phyloP scores from a whole-genome alignment of 2,329 filamentous ascomycete genomes.

The Gremmenia infestans region DNA sequence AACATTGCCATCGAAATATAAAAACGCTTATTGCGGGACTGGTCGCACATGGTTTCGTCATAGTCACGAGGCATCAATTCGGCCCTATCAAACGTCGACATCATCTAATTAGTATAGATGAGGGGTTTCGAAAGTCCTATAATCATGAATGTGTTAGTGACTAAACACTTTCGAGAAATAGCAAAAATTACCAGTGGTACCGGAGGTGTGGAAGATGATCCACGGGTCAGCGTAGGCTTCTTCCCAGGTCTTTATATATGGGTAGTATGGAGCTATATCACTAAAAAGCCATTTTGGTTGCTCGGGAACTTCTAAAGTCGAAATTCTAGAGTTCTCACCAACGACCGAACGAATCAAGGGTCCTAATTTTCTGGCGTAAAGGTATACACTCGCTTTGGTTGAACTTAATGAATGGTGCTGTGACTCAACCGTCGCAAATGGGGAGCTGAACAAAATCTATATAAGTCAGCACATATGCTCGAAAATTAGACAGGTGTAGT shows the following conservation, averaged over 20 bases:
- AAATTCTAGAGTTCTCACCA: neutral
- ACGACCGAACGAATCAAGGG: neutral
- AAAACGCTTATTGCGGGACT: neutral
- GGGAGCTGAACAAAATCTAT: neutral
- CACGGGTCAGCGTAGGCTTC: neutral
- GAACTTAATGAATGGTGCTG: neutral
- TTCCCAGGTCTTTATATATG: conserved; percentile 5
- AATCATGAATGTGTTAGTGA: neutral
- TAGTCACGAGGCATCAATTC: neutral
- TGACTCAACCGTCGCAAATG: neutral
- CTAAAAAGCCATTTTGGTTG: neutral
- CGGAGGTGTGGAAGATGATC: conserved; percentile 17
- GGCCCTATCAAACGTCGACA: neutral
- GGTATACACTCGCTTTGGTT: neutral
- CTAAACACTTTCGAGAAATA: neutral
- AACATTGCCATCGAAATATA: neutral
- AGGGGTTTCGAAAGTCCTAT: neutral
- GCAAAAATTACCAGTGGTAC: conserved; percentile 12
- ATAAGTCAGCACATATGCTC: neutral
- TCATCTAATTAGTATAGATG: neutral
- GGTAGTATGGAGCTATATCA: neutral
- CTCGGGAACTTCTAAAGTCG: neutral
- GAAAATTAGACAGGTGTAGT: neutral
- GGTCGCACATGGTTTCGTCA: neutral
- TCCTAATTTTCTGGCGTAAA: neutral